Percentiles rank a stretch among this genome's conserved stretches.
These are phyloP conservation scores for Sporothrix variecibatus DNA, from an alignment of 2,329 filamentous ascomycete species.

Conservation along the genomic window DNA sequence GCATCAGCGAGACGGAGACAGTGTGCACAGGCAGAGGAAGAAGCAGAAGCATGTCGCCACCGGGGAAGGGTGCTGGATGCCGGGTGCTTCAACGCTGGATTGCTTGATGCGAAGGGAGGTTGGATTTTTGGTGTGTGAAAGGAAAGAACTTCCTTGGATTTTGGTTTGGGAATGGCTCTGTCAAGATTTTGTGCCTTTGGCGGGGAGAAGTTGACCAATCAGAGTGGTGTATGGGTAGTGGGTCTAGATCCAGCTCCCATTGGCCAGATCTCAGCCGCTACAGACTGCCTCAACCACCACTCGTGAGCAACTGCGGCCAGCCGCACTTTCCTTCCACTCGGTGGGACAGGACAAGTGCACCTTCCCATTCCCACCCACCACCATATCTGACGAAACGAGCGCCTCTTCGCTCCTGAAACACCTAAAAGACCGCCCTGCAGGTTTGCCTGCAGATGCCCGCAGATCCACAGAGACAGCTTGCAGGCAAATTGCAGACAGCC, in stretches of 20 bases:
- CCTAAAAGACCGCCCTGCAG: constrained; percentile 22
- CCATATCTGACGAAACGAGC: constrained; percentile 14
- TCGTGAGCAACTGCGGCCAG: not conserved
- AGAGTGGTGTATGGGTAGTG: not conserved
- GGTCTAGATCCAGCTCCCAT: not conserved
- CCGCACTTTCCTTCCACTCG: not conserved
- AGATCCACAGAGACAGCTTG: not conserved
- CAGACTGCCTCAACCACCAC: not conserved
- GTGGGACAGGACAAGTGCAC: not conserved
- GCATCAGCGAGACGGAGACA: constrained; percentile 22
- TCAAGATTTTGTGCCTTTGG: constrained; percentile 7
- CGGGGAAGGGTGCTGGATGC: not conserved
- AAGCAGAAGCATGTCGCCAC: constrained; percentile 25
- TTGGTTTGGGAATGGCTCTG: constrained; percentile 7
- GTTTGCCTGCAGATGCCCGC: constrained; percentile 23
- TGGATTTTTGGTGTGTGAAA: not conserved
- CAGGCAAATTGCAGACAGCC: not conserved
- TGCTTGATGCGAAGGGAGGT: not conserved
- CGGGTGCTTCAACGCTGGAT: not conserved
- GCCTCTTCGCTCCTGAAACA: constrained; percentile 25
- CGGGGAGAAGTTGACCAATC: not conserved
- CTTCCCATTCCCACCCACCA: not conserved
- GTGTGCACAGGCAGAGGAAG: not conserved
- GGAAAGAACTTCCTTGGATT: not conserved
- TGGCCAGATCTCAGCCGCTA: not conserved